phyloP scores from a whole-genome alignment of 148 eudicot genomes.

The Chenopodium berlandieri region DNA sequence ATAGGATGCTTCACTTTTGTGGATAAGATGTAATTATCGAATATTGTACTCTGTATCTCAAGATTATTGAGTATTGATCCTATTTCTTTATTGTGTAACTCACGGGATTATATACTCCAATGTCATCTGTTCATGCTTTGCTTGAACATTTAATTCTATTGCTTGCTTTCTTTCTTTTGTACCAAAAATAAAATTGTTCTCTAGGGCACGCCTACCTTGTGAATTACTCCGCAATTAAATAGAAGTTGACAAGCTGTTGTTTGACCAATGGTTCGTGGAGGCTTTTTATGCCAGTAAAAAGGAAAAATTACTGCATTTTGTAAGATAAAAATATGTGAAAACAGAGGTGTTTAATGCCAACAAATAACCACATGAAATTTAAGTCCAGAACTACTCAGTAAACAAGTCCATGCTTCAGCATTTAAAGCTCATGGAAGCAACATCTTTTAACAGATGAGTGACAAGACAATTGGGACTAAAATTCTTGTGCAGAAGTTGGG shows the following conservation, averaged over 20 bases:
- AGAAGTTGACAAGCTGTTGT: background rate
- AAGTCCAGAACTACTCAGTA: slow-evolving; percentile 8
- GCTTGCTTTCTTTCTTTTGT: background rate
- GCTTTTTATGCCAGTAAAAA: background rate
- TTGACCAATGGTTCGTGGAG: background rate
- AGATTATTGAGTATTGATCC: background rate
- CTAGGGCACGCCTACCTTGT: background rate
- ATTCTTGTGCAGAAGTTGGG: slow-evolving; percentile 8
- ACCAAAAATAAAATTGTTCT: background rate
- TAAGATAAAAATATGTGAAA: background rate
- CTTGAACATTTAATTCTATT: background rate
- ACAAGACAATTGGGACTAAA: background rate
- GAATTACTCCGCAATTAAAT: background rate
- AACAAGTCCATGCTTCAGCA: slow-evolving; percentile 16
- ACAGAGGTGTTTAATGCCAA: slow-evolving; percentile 9
- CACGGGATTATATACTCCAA: background rate
- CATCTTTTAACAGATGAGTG: background rate
- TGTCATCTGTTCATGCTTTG: background rate
- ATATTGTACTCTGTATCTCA: background rate
- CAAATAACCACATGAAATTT: slow-evolving; percentile 15
- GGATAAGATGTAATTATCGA: background rate
- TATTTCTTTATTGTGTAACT: background rate
- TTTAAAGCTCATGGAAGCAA: slow-evolving; percentile 10
- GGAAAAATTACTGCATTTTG: background rate
- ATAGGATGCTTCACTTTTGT: background rate